Evolutionary conservation across 495 filamentous ascomycete genomes (phyloP).

Genomic region (Monascus purpureus): DNA sequence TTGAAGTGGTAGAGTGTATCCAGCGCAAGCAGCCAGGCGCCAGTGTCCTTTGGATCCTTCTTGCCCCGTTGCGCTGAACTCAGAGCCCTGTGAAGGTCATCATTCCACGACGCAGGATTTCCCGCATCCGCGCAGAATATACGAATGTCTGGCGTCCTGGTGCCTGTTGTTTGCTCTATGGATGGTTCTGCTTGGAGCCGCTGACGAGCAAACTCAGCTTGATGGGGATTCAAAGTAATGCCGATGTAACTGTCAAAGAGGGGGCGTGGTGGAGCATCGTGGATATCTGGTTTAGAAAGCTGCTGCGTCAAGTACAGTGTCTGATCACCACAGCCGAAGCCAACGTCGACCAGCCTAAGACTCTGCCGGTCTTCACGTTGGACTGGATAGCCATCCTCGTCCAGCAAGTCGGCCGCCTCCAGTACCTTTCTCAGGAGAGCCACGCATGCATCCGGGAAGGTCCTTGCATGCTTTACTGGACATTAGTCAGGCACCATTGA

Average conservation of each 20-base stretch:
- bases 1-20: slow-evolving; percentile 38
- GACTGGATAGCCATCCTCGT: too few species aligned
- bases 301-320: slow-evolving; percentile 14
- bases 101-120: slow-evolving; percentile 14
- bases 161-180: too few species aligned
- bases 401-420: too few species aligned
- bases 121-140: slow-evolving; percentile 21
- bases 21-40: slow-evolving; percentile 32
- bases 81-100: slow-evolving; percentile 10
- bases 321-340: slow-evolving; percentile 39
- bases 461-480: slow-evolving; percentile 1
- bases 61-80: neutral
- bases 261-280: neutral
- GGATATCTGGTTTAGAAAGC: neutral
- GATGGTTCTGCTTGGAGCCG: too few species aligned
- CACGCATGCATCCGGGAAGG: slow-evolving; percentile 24
- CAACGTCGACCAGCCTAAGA: slow-evolving; percentile 28
- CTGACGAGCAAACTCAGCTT: slow-evolving; percentile 15
- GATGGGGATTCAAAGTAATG: slow-evolving; percentile 22
- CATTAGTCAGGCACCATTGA: too few species aligned
- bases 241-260: slow-evolving; percentile 27
- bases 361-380: slow-evolving; percentile 6
- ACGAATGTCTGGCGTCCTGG: slow-evolving; percentile 3
- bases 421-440: slow-evolving; percentile 30
- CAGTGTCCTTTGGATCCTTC: neutral